phyloP scores from a whole-genome alignment of 1,284 basidiomycete genomes.

The Melampsora medusae region DNA sequence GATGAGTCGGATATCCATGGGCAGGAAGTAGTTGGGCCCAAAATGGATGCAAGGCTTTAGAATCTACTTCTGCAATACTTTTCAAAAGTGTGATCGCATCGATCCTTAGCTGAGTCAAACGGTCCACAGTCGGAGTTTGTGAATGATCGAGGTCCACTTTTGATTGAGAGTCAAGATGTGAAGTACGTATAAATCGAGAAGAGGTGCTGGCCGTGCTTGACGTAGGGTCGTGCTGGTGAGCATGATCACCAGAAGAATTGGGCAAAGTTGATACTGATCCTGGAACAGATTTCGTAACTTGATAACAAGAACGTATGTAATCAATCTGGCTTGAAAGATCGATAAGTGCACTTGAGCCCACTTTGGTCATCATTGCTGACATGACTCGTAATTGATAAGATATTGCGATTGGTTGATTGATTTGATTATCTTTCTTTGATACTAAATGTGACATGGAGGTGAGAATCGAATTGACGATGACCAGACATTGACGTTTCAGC shows the following conservation, averaged over 20 bases:
- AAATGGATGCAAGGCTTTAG: slow-evolving; percentile 41
- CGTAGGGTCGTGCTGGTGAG: not conserved
- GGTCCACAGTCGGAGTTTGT: not conserved
- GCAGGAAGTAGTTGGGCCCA: slow-evolving; percentile 39
- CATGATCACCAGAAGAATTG: not conserved
- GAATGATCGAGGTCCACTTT: not conserved
- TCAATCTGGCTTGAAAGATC: slow-evolving; percentile 30
- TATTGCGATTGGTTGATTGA: slow-evolving; percentile 15
- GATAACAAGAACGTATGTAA: slow-evolving; percentile 31
- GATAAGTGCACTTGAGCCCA: slow-evolving; percentile 27
- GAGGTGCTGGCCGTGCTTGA: slow-evolving; percentile 22
- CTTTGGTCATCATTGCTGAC: slow-evolving; percentile 29
- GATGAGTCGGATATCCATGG: slow-evolving; percentile 19
- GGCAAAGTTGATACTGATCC: not conserved
- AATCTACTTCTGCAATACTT: slow-evolving; percentile 31
- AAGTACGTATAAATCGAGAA: not conserved
- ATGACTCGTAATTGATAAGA: slow-evolving; percentile 27
- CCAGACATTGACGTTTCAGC: slow-evolving; percentile 13
- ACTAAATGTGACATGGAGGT: slow-evolving; percentile 1
- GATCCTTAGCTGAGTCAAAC: slow-evolving; percentile 20
- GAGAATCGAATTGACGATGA: slow-evolving; percentile 28
- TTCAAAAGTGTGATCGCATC: slow-evolving; percentile 31
- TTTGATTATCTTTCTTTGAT: slow-evolving; percentile 4
- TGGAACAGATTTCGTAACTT: not conserved
- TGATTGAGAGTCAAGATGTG: slow-evolving; percentile 10